Evolutionary conservation across 345 rosid genomes (phyloP).

Genomic region (Brassica napus): DNA sequence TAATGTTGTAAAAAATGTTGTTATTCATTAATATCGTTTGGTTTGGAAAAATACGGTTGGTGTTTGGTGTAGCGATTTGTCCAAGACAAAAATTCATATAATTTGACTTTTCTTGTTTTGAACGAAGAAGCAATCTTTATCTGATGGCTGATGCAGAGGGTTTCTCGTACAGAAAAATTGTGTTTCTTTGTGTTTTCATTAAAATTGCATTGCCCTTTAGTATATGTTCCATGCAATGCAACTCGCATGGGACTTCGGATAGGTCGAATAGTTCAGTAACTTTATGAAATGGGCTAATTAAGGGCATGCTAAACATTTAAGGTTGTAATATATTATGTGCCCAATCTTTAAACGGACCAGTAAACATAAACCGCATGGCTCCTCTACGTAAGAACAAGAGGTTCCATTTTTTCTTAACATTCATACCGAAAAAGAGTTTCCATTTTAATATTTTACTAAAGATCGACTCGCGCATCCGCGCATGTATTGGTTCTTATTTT

Average conservation of each 20-base stretch:
- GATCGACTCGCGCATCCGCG: no score
- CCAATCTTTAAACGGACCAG: no score
- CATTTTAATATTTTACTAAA: no score
- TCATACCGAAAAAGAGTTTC: no score
- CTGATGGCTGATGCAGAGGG: slow-evolving; percentile 11
- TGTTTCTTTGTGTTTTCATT: slow-evolving; percentile 29
- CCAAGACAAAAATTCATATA: background rate
- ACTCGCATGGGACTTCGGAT: background rate
- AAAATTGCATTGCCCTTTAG: slow-evolving; percentile 15
- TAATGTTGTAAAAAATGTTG: background rate
- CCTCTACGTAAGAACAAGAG: no score
- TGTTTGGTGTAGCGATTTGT: background rate
- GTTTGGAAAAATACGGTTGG: background rate
- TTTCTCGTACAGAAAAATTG: background rate
- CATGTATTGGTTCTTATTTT: no score
- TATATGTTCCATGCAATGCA: background rate
- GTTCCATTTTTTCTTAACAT: no score
- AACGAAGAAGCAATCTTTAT: slow-evolving; percentile 28
- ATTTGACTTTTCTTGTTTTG: background rate
- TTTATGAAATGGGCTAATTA: background rate
- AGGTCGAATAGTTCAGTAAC: background rate
- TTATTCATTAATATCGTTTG: background rate
- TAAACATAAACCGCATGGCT: no score
- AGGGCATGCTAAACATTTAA: background rate
- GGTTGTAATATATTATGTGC: no score